These are phyloP conservation scores for Pestalotiopsis sp. DNA, from an alignment of 2,329 filamentous ascomycete genomes.

Conservation along the genomic window DNA sequence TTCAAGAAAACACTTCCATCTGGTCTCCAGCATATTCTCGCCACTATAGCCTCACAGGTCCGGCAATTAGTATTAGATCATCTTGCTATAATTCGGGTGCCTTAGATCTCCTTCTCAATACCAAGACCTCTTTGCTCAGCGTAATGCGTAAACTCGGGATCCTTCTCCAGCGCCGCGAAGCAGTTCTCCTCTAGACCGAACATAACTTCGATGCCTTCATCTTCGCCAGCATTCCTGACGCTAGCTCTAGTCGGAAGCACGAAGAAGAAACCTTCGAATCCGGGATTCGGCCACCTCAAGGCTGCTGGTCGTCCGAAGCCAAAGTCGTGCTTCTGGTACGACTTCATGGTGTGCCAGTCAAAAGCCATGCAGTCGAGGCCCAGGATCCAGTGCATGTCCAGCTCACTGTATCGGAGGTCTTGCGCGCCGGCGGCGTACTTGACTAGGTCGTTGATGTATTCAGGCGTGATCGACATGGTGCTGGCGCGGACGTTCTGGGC, in stretches of 20 bases:
- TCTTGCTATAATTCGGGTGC: too few relatives aligned
- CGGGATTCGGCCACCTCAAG: constrained; percentile 9
- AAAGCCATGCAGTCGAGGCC: constrained; percentile 12
- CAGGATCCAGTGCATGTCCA: constrained; percentile 11
- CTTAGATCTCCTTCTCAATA: not conserved
- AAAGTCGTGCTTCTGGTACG: constrained; percentile 9
- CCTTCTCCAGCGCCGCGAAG: constrained; percentile 7
- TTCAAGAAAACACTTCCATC: too few relatives aligned
- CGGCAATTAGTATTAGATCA: too few relatives aligned
- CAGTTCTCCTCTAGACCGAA: constrained; percentile 11
- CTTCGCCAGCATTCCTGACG: constrained; percentile 4
- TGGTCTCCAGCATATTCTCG: too few relatives aligned
- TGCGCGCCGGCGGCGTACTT: constrained; percentile 4
- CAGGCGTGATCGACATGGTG: not conserved
- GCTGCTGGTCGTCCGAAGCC: constrained; percentile 9
- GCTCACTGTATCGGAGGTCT: constrained; percentile 7
- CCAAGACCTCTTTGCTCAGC: constrained; percentile 9
- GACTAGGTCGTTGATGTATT: constrained; percentile 7
- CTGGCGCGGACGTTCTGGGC: not conserved
- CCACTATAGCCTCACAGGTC: too few relatives aligned
- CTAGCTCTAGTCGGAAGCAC: not conserved
- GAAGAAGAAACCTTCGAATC: constrained; percentile 13
- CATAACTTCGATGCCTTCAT: constrained; percentile 10
- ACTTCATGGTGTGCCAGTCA: constrained; percentile 15
- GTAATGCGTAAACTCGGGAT: constrained; percentile 6